Evolutionary conservation across 352 stramenopile species (phyloP), one percentile per base, ranked within the genome.

Genomic region (Phytophthora idaei): DNA sequence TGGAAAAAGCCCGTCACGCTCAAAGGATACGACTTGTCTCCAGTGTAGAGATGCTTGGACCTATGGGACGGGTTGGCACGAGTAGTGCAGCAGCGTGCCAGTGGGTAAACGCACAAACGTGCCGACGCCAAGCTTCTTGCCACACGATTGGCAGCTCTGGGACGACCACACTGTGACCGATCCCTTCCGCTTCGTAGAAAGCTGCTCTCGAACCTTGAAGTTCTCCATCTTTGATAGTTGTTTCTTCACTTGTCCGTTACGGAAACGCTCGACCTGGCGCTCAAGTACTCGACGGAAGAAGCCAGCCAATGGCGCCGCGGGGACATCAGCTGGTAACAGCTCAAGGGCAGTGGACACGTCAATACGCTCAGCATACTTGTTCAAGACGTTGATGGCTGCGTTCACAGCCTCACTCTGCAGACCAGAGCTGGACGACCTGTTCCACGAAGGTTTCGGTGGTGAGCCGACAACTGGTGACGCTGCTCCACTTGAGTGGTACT

Each of bases 171-270:
- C 77, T 2, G 80, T 90, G 50, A 95, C 85, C 1, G 71, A 90
- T 21, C 74, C 80, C 51, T 93, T 90, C 12, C 85, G 75, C 55
- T 92, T 89, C 0, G 63, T 73, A 1, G 83, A 80, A 17, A 95
- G 77, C 49, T 83, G 65, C 29, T 90, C 71, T 12, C 85, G 85
- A 25, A 93, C 76, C 41, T 84, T 89, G 41, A 95, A 92, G 62
- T 95, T 95, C 55, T 90, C 87, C 75, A 95, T 95, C 71, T 95
- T 95, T n/a, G 83, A 80, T 21, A 95, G 73, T 27, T 95, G 87
- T 54, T 85, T 92, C 73, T 90, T 90, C 50, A 95, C 85, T 78
- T 95, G 87, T 11, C 84, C 84, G 21, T 92, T 93, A 61, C 85
- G 87, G 46, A 76, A 81, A 14, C 82, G 81, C 61, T 94, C 72